These are phyloP conservation scores for Lachancea mirantina DNA, from an alignment of 805 yeast genomes.

Conservation along the genomic window DNA sequence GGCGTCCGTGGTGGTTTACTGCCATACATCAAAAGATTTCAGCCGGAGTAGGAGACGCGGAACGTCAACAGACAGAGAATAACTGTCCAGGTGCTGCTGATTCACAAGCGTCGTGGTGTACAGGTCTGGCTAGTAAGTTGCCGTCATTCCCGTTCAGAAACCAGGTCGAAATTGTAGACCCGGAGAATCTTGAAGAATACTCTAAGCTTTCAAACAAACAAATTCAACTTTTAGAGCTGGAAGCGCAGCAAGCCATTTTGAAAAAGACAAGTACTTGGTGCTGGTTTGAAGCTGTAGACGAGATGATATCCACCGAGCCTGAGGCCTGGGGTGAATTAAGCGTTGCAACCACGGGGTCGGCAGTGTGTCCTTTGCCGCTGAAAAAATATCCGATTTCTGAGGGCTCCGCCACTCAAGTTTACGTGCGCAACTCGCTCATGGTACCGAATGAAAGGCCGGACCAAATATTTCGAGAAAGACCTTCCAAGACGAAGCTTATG, in stretches of 20 bases:
- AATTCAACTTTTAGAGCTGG: constrained; percentile 20
- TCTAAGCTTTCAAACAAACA: constrained; percentile 24
- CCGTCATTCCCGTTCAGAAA: constrained; percentile 4
- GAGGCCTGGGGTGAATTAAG: constrained; percentile 21
- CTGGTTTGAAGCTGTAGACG: constrained; percentile 27
- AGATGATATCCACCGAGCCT: constrained; percentile 9
- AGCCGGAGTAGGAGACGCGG: too few species aligned
- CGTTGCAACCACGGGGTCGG: constrained; percentile 26
- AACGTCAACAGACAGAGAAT: too few species aligned
- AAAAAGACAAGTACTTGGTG: constrained; percentile 25
- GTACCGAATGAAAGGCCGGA: constrained; percentile 26
- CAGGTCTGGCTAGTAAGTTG: not conserved
- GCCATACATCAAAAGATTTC: too few species aligned
- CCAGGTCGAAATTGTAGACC: constrained; percentile 6
- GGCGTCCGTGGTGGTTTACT: too few species aligned
- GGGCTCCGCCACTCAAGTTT: constrained; percentile 17
- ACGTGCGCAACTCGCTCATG: constrained; percentile 24
- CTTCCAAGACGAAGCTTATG: constrained; percentile 31
- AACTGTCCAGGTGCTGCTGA: too few species aligned
- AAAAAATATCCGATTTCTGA: constrained; percentile 18
- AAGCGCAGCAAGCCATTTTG: constrained; percentile 19
- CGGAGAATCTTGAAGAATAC: constrained; percentile 20
- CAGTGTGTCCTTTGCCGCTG: constrained; percentile 23
- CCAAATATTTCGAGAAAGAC: constrained; percentile 27
- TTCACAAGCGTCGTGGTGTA: constrained; percentile 4